Conservation (phyloP, 2,329 filamentous ascomycete genomes). For the Monosporascus sp. region DNA sequence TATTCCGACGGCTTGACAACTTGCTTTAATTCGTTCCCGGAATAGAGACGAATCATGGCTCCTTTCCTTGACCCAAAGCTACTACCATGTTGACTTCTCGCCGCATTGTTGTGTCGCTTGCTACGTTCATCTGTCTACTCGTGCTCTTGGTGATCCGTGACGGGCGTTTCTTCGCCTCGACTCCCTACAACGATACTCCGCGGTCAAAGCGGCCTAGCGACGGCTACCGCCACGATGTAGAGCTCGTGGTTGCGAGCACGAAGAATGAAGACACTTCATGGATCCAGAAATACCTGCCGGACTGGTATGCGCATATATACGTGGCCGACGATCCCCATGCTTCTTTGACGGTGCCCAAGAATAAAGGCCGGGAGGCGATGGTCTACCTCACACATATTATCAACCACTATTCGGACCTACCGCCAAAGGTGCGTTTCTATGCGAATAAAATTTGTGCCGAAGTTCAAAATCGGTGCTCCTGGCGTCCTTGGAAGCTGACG, state of each 20-base stretch:
- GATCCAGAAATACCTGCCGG: conserved; percentile 35
- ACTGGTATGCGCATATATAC: conserved; percentile 50
- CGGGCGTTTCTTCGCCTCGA: neutral
- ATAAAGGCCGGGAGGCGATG: conserved; percentile 50
- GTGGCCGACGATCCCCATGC: conserved; percentile 46
- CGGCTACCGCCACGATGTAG: conserved; percentile 11
- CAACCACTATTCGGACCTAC: conserved; percentile 42
- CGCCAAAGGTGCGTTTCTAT: conserved; percentile 38
- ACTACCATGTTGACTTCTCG: too few species aligned
- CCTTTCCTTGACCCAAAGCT: too few species aligned
- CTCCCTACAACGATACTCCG: neutral
- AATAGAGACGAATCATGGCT: too few species aligned
- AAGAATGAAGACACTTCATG: conserved; percentile 31
- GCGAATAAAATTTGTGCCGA: neutral
- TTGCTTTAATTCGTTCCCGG: too few species aligned
- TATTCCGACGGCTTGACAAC: too few species aligned
- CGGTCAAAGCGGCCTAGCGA: neutral
- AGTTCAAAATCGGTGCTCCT: too few species aligned
- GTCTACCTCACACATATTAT: conserved; percentile 49
- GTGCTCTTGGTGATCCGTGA: neutral
- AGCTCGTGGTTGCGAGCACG: conserved; percentile 29
- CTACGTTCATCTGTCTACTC: neutral
- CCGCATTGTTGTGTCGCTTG: too few species aligned
- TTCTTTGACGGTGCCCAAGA: conserved; percentile 41
- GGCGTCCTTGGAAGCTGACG: too few species aligned